Percentiles rank a stretch among this genome's conserved stretches.
Conservation (phyloP, 2,329 filamentous ascomycete species). For the Ceratocystis diversiconidia region DNA sequence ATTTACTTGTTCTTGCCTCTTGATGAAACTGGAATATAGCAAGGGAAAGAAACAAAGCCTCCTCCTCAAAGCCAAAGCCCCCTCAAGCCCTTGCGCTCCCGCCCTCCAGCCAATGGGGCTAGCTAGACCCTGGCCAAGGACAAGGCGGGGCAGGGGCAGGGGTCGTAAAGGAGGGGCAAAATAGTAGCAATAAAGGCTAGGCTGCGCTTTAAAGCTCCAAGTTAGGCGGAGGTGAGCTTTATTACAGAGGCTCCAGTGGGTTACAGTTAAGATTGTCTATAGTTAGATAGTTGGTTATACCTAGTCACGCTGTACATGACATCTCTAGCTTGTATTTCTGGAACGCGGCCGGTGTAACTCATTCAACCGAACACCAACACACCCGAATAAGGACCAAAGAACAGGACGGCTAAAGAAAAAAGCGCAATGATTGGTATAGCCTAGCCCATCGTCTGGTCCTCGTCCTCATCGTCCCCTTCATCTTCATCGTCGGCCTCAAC, state of each 20-base stretch:
- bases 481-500: slow-evolving; percentile 13
- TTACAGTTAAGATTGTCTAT: too few species aligned
- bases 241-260: too few species aligned
- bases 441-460: slow-evolving; percentile 12
- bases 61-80: not conserved
- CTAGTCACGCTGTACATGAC: too few species aligned
- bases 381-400: too few species aligned
- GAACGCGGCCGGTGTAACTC: too few species aligned
- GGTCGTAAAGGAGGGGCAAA: not conserved
- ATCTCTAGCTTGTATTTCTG: too few species aligned
- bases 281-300: too few species aligned
- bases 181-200: not conserved
- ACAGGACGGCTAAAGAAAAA: too few species aligned
- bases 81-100: not conserved
- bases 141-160: not conserved
- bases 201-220: not conserved
- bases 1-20: too few species aligned
- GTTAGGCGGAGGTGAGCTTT: too few species aligned
- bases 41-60: not conserved
- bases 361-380: too few species aligned
- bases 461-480: slow-evolving; percentile 11
- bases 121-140: not conserved
- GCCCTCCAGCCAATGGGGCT: not conserved
- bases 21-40: not conserved
- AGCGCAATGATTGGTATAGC: not conserved